Base-by-base conservation (phyloP, 768 basidiomycete species). In the Sistotremastrum niveocremeum region DNA sequence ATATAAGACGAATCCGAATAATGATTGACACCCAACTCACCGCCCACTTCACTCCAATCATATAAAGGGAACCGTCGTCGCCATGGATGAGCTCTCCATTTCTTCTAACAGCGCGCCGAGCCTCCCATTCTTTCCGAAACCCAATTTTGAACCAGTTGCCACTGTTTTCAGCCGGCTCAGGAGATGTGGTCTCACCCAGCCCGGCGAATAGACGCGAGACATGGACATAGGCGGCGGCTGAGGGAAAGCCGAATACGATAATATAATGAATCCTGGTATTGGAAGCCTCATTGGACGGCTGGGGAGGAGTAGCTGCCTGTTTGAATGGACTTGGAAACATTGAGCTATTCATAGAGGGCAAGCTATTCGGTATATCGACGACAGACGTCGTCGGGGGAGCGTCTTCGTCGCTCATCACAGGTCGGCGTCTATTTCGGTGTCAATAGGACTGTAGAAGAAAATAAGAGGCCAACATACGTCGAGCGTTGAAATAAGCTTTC, bases 211-310 rank as follows among this genome's bases (percentile, higher is more conserved):
- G 47, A 10, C 53, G 46, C 46, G 58, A 46, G 31, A 62, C 46
- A 20, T 20, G 20, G 20, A 20, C 20, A 20, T 20, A 20, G 20
- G 20, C 20, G 20, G 20, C 20, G 20, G 20, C 84, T 33, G 76
- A 67, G 4, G 89, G 87, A 58, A 89, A 93, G n/a, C 89, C 89
- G 50, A 88, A 93, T 44, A 93, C 77, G 55, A 89, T 69, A 34
- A 93, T 68, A 55, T 81, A 81, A 31, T 73, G 58, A 3, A 73
- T 20, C 20, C 20, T 20, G 20, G 20, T 20, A 20, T 20, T 20
- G 20, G 20, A 20, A 20, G 20, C 20, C 20, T 20, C 20, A 67
- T 30, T 75, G 71, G 7, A 62, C 42, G 4, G 65, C 49, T 37
- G 60, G 48, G n/a, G 62, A 48, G 41, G 60, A 38, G 32, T 65